A percentile compares a stretch with the other conserved stretches of the same genome.
Evolutionary conservation across 1,284 basidiomycete species (phyloP).

Genomic region (Sphaerobolus stellatus): DNA sequence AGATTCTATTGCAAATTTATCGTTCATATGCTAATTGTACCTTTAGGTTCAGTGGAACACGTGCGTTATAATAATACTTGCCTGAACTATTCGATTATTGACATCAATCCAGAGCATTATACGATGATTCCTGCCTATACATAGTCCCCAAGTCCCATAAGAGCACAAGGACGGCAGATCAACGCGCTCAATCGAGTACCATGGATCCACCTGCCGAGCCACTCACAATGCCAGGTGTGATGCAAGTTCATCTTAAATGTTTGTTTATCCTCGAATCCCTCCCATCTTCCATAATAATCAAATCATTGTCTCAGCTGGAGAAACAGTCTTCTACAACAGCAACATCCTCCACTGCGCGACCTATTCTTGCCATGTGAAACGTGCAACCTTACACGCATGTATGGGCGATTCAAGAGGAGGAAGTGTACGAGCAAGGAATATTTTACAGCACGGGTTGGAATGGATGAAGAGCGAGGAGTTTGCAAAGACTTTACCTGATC

Average conservation of each 20-base stretch:
- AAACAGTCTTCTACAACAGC: conserved; percentile 81
- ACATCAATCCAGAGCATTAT: conserved; percentile 54
- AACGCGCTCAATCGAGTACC: conserved; percentile 58
- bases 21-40: background rate
- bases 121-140: conserved; percentile 72
- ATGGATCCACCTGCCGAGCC: conserved; percentile 57
- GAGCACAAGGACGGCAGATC: conserved; percentile 55
- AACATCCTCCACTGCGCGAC: conserved; percentile 77
- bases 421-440: conserved; percentile 64
- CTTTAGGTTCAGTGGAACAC: conserved; percentile 81
- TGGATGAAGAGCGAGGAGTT: conserved; percentile 73
- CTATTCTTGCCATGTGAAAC: conserved; percentile 53
- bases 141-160: conserved; percentile 74
- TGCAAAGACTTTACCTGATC: conserved; percentile 47
- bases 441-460: conserved; percentile 75
- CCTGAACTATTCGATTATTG: background rate
- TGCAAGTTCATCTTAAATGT: conserved; percentile 62
- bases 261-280: conserved; percentile 23
- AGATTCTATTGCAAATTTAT: conserved; percentile 18
- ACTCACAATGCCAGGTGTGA: conserved; percentile 66
- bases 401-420: conserved; percentile 70
- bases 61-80: conserved; percentile 40
- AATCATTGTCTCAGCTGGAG: conserved; percentile 46
- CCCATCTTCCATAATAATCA: background rate
- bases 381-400: conserved; percentile 74